A percentile compares a stretch with the other conserved stretches of the same genome.
These are phyloP conservation scores for Pseudogymnoascus sp. DNA, from an alignment of 2,329 filamentous ascomycete genomes.

Conservation along the genomic window DNA sequence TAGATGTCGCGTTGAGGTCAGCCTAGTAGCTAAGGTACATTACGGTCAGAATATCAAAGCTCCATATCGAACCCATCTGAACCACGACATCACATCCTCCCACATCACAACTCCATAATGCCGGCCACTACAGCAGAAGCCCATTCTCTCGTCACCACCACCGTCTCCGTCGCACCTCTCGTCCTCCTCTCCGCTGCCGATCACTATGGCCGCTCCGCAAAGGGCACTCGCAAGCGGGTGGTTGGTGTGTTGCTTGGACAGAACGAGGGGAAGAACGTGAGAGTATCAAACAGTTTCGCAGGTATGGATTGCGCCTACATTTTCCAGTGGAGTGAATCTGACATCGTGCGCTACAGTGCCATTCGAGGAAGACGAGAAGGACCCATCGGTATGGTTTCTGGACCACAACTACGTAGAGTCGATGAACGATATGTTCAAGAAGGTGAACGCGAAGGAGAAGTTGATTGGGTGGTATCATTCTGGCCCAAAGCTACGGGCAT, in stretches of 20 bases:
- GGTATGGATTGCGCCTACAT: slow-evolving; percentile 45
- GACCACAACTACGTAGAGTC: slow-evolving; percentile 99
- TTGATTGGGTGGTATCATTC: slow-evolving; percentile 99
- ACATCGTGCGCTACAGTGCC: slow-evolving; percentile 53
- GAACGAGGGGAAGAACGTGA: slow-evolving; percentile 91
- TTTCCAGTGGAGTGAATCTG: slow-evolving; percentile 14
- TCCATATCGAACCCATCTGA: slow-evolving; percentile 7
- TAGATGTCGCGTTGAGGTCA: slow-evolving; percentile 5
- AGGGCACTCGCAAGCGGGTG: slow-evolving; percentile 77
- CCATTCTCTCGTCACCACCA: slow-evolving; percentile 85
- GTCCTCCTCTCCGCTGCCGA: slow-evolving; percentile 97
- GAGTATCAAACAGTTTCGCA: slow-evolving; percentile 98
- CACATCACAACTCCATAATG: slow-evolving; percentile 48
- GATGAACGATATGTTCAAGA: slow-evolving; percentile 99
- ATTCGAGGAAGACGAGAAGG: slow-evolving; percentile 98
- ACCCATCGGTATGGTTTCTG: slow-evolving; percentile 97
- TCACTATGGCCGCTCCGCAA: slow-evolving; percentile 91
- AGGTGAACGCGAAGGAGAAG: slow-evolving; percentile 98
- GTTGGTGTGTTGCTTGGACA: slow-evolving; percentile 91
- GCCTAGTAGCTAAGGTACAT: slow-evolving; percentile 6
- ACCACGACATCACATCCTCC: slow-evolving; percentile 4
- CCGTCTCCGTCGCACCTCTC: slow-evolving; percentile 92
- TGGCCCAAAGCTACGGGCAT: slow-evolving; percentile 89
- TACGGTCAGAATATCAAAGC: slow-evolving; percentile 4
- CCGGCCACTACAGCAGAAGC: slow-evolving; percentile 95